Evolutionary conservation across 768 basidiomycete species (phyloP), one percentile per base, ranked within the genome.

Genomic region (Butyriboletus loyo): DNA sequence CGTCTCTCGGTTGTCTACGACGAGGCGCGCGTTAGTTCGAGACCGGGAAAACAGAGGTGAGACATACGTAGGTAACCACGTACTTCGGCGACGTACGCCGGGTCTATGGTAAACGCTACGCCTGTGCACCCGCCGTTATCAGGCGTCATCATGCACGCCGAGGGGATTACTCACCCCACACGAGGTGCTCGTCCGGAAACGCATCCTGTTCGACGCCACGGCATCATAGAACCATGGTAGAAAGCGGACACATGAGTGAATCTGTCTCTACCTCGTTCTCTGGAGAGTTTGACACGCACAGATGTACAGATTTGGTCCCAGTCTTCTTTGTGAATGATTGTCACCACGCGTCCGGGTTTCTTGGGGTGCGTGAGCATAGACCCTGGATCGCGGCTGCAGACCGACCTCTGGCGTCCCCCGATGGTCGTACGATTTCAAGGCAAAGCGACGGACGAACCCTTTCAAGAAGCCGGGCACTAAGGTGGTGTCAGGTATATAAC

Each of bases 381-480:
- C 2, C 90, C 91, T 3, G 89, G 89, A 47, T 73, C 79, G 85
- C 88, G 52, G 2, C 9, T 8, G 17, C 8, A 13, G 3, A 51
- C 70, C 43, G 9, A 88, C 86, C 74, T 92, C 86, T 5, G 83
- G 88, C 0, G 92, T 95, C 24, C 94, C 94, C 14, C 94, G 80
- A 69, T 97, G 94, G 66, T 96, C 94, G 66, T 91, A 88, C 47
- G 92, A 94, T 61, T 83, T 82, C 71, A 95, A 90, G 0, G 92
- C 90, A 65, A 97, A 97, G 24, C 93, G 76, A 1, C 93, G 81
- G 1, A 95, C 89, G 53, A 92, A 92, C 30, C 89, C 89, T 71
- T 93, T 96, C 59, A 97, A 73, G 60, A 86, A 97, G 7, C 93
- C 93, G 0, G 89, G 78, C 1, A 77, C 89, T 87, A 34, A 19